Evolutionary conservation across 2,329 filamentous ascomycete genomes (phyloP).

Genomic region (Cryphonectria radicalis): DNA sequence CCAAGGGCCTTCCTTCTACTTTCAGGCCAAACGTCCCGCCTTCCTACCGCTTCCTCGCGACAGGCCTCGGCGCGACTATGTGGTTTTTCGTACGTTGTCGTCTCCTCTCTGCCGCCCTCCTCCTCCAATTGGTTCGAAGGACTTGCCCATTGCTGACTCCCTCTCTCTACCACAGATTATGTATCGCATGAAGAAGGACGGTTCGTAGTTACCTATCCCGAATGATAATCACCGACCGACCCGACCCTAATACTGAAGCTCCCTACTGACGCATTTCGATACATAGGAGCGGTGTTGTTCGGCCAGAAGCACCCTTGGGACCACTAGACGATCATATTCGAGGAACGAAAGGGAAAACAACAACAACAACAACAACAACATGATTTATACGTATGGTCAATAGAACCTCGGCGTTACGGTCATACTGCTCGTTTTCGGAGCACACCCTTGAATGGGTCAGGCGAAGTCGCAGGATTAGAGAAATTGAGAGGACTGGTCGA

Average conservation of each 20-base stretch:
- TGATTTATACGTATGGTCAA: slow-evolving; percentile 14
- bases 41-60: slow-evolving; percentile 84
- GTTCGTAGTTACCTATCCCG: slow-evolving; percentile 47
- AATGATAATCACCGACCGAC: background rate
- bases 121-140: background rate
- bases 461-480: background rate
- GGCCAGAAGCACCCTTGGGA: slow-evolving; percentile 98
- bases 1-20: slow-evolving; percentile 34
- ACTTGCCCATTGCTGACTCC: slow-evolving; percentile 28
- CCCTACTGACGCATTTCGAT: slow-evolving; percentile 13
- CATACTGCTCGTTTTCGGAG: background rate
- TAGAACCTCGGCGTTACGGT: slow-evolving; percentile 1
- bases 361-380: slow-evolving; percentile 18
- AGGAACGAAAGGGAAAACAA: background rate
- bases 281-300: slow-evolving; percentile 71
- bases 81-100: slow-evolving; percentile 88
- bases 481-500: background rate
- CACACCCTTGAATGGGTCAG: background rate
- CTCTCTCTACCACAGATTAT: slow-evolving; percentile 68
- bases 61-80: slow-evolving; percentile 91
- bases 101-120: background rate
- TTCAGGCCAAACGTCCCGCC: slow-evolving; percentile 52
- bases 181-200: slow-evolving; percentile 96
- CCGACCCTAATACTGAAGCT: background rate
- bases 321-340: slow-evolving; percentile 58